These are phyloP conservation scores for Pachyrhizus erosus DNA, from an alignment of 306 rosid species.

Conservation along the genomic window DNA sequence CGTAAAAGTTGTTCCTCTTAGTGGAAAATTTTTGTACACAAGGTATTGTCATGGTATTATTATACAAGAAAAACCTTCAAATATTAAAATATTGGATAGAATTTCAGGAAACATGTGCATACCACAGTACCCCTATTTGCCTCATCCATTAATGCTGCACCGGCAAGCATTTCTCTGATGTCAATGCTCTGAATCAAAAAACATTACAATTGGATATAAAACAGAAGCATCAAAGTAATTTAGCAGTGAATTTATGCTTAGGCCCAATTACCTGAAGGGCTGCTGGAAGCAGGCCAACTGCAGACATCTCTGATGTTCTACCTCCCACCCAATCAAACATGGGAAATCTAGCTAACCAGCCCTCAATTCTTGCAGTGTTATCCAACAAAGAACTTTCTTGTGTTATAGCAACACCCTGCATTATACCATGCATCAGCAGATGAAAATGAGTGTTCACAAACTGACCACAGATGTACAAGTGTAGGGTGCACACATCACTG, in stretches of 20 bases:
- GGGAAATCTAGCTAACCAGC: conserved; percentile 20
- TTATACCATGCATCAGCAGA: background rate
- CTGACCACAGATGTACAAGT: background rate
- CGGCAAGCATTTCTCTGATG: conserved; percentile 16
- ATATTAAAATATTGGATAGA: conserved; percentile 37
- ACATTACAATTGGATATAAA: background rate
- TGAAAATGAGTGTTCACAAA: background rate
- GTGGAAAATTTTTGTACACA: background rate
- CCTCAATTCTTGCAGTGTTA: conserved; percentile 20
- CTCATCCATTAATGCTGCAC: conserved; percentile 24
- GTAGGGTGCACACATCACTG: background rate
- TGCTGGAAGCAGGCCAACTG: conserved; percentile 16
- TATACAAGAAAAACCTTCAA: conserved; percentile 14
- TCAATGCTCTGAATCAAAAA: conserved; percentile 14
- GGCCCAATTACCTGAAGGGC: conserved; percentile 3
- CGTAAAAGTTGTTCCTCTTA: background rate
- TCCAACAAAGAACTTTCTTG: conserved; percentile 13
- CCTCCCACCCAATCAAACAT: conserved; percentile 29
- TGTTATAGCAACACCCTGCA: conserved; percentile 22
- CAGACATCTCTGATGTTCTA: conserved; percentile 30
- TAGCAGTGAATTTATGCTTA: background rate
- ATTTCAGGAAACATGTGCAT: background rate
- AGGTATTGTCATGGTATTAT: background rate
- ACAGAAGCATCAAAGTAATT: background rate
- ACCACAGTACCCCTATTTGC: conserved; percentile 9